Conservation (phyloP, 2,329 filamentous ascomycete genomes). For the Trichophaea hybrida region DNA sequence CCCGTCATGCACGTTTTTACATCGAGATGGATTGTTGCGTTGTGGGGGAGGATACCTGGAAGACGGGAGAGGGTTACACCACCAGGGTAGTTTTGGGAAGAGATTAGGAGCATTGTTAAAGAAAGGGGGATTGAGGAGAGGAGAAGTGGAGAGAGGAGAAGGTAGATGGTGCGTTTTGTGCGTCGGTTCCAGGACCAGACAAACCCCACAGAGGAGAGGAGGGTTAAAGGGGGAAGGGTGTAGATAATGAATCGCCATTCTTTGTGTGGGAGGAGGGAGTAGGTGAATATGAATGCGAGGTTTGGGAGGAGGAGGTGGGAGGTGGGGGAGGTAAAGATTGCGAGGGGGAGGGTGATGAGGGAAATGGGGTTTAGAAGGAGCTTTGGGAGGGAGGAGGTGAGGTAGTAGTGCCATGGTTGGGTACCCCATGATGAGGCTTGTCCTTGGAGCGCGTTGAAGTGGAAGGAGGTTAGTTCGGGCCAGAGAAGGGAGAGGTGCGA, state of each 20-base stretch:
- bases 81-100: constrained; percentile 85
- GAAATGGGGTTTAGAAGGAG: constrained; percentile 67
- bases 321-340: constrained; percentile 35
- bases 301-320: constrained; percentile 42
- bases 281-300: constrained; percentile 59
- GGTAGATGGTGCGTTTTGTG: constrained; percentile 45
- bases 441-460: constrained; percentile 77
- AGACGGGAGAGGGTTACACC: constrained; percentile 57
- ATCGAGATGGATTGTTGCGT: constrained; percentile 45
- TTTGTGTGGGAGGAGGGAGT: constrained; percentile 74
- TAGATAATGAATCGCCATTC: constrained; percentile 94
- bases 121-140: constrained; percentile 42
- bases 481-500: constrained; percentile 45
- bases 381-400: constrained; percentile 63
- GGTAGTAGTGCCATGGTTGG: constrained; percentile 76
- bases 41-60: constrained; percentile 32
- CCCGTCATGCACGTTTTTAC: constrained; percentile 57
- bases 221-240: constrained; percentile 64
- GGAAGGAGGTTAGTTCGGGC: constrained; percentile 81
- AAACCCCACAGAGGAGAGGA: constrained; percentile 58
- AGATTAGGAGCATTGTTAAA: constrained; percentile 61
- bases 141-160: constrained; percentile 42
- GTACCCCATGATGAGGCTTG: constrained; percentile 79
- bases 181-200: constrained; percentile 53
- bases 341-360: constrained; percentile 40